Evolutionary conservation across 768 basidiomycete genomes (phyloP).

Genomic region (Coprinopsis marcescibilis): DNA sequence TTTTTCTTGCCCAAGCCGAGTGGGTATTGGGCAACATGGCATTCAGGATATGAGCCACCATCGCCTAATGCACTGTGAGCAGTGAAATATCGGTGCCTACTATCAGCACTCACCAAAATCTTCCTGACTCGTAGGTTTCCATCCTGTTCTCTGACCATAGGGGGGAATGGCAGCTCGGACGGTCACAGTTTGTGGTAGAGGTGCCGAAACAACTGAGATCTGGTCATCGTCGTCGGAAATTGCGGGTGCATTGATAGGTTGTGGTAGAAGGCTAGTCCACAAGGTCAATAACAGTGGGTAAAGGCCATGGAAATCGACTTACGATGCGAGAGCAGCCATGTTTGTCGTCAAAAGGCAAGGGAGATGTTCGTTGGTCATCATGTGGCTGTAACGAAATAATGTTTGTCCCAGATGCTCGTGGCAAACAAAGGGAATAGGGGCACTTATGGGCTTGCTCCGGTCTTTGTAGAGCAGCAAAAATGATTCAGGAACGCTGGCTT

Average conservation of each 20-base stretch:
- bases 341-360: slow-evolving; percentile 10
- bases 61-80: slow-evolving; percentile 43
- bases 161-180: slow-evolving; percentile 59
- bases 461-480: not conserved
- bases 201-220: slow-evolving; percentile 20
- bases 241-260: slow-evolving; percentile 49
- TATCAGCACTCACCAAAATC: slow-evolving; percentile 65
- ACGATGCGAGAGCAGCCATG: slow-evolving; percentile 70
- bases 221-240: slow-evolving; percentile 61
- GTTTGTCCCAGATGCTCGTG: slow-evolving; percentile 17
- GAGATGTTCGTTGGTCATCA: slow-evolving; percentile 4
- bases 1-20: slow-evolving; percentile 94
- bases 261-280: slow-evolving; percentile 59
- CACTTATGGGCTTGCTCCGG: not conserved
- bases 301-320: slow-evolving; percentile 25
- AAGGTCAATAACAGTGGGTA: slow-evolving; percentile 7
- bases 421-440: not conserved
- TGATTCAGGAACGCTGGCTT: not conserved
- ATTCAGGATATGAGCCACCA: slow-evolving; percentile 89
- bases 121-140: slow-evolving; percentile 77
- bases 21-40: slow-evolving; percentile 96
- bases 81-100: slow-evolving; percentile 3
- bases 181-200: slow-evolving; percentile 36
- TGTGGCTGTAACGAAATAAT: slow-evolving; percentile 10
- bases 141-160: slow-evolving; percentile 81